phyloP scores from a whole-genome alignment of 805 yeast genomes.

The Yueomyces sinensis region DNA sequence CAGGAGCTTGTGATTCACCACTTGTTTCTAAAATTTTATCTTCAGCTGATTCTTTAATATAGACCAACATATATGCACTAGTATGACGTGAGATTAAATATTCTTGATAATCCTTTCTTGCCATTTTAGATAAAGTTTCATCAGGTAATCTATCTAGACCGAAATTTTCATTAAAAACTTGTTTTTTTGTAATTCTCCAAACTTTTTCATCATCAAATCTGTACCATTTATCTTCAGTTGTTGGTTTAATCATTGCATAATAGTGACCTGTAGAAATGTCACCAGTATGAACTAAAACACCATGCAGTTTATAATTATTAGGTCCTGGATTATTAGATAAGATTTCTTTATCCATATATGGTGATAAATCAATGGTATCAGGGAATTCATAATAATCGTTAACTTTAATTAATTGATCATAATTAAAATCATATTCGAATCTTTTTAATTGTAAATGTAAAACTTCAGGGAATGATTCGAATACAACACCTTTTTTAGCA shows the following conservation, averaged over 20 bases:
- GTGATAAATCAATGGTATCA: slow-evolving; percentile 62
- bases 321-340: slow-evolving; percentile 13
- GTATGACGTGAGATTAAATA: slow-evolving; percentile 69
- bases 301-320: slow-evolving; percentile 58
- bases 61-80: slow-evolving; percentile 94
- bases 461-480: slow-evolving; percentile 83
- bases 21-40: slow-evolving; percentile 47
- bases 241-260: slow-evolving; percentile 85
- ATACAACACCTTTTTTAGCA: slow-evolving; percentile 92
- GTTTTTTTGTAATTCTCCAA: slow-evolving; percentile 68
- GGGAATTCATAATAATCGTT: slow-evolving; percentile 90
- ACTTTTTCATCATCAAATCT: slow-evolving; percentile 94
- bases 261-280: slow-evolving; percentile 94
- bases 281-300: slow-evolving; percentile 92
- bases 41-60: slow-evolving; percentile 53
- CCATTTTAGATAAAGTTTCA: slow-evolving; percentile 34
- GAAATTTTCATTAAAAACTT: slow-evolving; percentile 84
- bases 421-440: slow-evolving; percentile 85
- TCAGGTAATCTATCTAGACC: slow-evolving; percentile 58
- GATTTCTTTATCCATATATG: slow-evolving; percentile 52
- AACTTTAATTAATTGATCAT: slow-evolving; percentile 77
- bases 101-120: slow-evolving; percentile 48
- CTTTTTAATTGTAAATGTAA: slow-evolving; percentile 86
- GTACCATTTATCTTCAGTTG: slow-evolving; percentile 58
- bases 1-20: slow-evolving; percentile 45